Percentiles rank a stretch among this genome's conserved stretches.
These are phyloP conservation scores for Fomitopsis betulina DNA, from an alignment of 1,284 basidiomycete species.

Conservation along the genomic window DNA sequence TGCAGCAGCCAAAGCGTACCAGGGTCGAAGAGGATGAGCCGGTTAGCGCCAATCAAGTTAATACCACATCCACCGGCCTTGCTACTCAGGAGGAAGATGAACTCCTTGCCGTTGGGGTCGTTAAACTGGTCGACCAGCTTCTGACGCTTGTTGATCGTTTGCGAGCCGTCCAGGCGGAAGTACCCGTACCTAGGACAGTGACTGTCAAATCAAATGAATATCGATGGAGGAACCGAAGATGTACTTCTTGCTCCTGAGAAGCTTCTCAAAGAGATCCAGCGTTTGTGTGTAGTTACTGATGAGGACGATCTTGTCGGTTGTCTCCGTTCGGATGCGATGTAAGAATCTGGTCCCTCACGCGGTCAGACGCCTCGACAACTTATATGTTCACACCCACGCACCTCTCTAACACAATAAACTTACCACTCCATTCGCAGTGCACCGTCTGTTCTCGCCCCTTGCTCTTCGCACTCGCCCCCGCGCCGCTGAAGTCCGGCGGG, in stretches of 20 bases:
- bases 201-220: not conserved
- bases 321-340: conserved; percentile 75
- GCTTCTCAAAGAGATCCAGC: conserved; percentile 88
- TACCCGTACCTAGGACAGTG: conserved; percentile 70
- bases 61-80: conserved; percentile 99
- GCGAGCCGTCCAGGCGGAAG: conserved; percentile 91
- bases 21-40: conserved; percentile 94
- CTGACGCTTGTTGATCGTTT: conserved; percentile 92
- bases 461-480: conserved; percentile 35
- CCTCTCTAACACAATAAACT: conserved; percentile 94
- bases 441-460: conserved; percentile 51
- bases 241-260: conserved; percentile 82
- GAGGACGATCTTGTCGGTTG: conserved; percentile 96
- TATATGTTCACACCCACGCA: conserved; percentile 27
- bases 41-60: conserved; percentile 96
- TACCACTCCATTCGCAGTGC: conserved; percentile 82
- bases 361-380: not conserved
- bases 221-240: conserved; percentile 12
- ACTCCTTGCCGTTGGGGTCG: conserved; percentile 91
- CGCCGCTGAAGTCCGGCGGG: conserved; percentile 77
- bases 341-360: conserved; percentile 60
- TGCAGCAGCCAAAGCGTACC: conserved; percentile 41
- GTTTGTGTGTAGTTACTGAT: conserved; percentile 99
- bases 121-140: conserved; percentile 99
- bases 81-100: conserved; percentile 92